A percentile compares a stretch with the other conserved stretches of the same genome.
These are phyloP conservation scores for Fusarium sp. DNA, from an alignment of 2,329 filamentous ascomycete species.

Conservation along the genomic window DNA sequence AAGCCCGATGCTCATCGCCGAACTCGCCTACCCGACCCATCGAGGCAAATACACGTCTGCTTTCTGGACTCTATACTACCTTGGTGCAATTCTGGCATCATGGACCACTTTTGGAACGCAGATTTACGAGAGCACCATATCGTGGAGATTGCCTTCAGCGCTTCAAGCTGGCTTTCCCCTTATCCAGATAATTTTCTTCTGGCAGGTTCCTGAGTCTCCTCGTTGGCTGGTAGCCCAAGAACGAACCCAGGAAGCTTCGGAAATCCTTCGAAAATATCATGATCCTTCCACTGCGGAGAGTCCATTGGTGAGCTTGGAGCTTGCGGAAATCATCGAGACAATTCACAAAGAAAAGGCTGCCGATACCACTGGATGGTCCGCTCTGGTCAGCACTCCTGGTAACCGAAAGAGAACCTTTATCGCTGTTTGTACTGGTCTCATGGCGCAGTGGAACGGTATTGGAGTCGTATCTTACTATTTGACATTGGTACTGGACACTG, in stretches of 20 bases:
- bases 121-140: slow-evolving; percentile 37
- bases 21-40: slow-evolving; percentile 55
- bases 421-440: slow-evolving; percentile 46
- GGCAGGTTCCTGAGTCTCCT: slow-evolving; percentile 65
- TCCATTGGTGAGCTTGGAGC: slow-evolving; percentile 57
- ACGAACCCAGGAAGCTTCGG: slow-evolving; percentile 63
- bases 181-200: slow-evolving; percentile 53
- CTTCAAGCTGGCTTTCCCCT: slow-evolving; percentile 56
- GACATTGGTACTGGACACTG: slow-evolving; percentile 56
- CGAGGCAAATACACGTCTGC: slow-evolving; percentile 53
- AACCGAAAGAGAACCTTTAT: slow-evolving; percentile 54
- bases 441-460: slow-evolving; percentile 52
- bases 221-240: slow-evolving; percentile 65
- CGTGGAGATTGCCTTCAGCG: slow-evolving; percentile 53
- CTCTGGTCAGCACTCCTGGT: slow-evolving; percentile 53
- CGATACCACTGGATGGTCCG: slow-evolving; percentile 53
- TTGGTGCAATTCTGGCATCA: slow-evolving; percentile 57
- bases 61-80: slow-evolving; percentile 56
- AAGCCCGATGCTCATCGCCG: slow-evolving; percentile 52
- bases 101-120: slow-evolving; percentile 57
- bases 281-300: slow-evolving; percentile 57
- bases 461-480: slow-evolving; percentile 57
- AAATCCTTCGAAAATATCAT: slow-evolving; percentile 61
- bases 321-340: slow-evolving; percentile 59
- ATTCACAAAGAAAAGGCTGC: slow-evolving; percentile 46